phyloP scores from a whole-genome alignment of 176 grass and related monocot species.

The Saccharum officinarum region DNA sequence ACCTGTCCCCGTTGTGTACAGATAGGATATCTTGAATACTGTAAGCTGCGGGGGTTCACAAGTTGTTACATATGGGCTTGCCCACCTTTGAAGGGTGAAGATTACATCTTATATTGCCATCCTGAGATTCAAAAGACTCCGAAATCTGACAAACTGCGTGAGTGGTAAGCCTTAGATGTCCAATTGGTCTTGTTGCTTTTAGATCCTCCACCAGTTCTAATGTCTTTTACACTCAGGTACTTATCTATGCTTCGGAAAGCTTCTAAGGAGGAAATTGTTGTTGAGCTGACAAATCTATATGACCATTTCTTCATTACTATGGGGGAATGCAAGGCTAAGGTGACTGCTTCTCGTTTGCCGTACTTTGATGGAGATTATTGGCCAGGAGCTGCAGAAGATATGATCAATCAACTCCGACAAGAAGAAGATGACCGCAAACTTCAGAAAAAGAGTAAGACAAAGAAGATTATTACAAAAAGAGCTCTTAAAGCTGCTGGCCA shows the following conservation, averaged over 20 bases:
- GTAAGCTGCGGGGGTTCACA: slow-evolving; percentile 97
- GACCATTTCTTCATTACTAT: slow-evolving; percentile 87
- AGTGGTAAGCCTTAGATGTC: slow-evolving; percentile 66
- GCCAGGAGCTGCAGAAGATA: slow-evolving; percentile 99
- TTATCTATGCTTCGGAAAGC: slow-evolving; percentile 97
- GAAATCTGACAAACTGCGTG: slow-evolving; percentile 97
- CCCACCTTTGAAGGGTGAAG: slow-evolving; percentile 98
- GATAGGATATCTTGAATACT: slow-evolving; percentile 99
- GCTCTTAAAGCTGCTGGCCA: slow-evolving; percentile 95
- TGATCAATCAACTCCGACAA: slow-evolving; percentile 93
- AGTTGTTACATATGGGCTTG: slow-evolving; percentile 99
- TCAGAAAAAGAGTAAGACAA: slow-evolving; percentile 94
- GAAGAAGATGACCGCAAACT: slow-evolving; percentile 90
- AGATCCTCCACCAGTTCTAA: slow-evolving; percentile 8
- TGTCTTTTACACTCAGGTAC: slow-evolving; percentile 63
- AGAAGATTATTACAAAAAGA: slow-evolving; percentile 93
- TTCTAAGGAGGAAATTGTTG: slow-evolving; percentile 87
- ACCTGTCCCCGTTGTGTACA: slow-evolving; percentile 47
- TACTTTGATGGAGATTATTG: slow-evolving; percentile 99
- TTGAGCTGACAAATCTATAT: slow-evolving; percentile 89
- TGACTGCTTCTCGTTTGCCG: slow-evolving; percentile 91
- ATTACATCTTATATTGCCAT: slow-evolving; percentile 99
- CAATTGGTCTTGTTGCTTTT: slow-evolving; percentile 8
- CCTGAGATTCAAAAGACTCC: slow-evolving; percentile 99
- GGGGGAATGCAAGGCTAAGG: slow-evolving; percentile 91